Evolutionary conservation across 2,329 filamentous ascomycete species (phyloP), one percentile per base, ranked within the genome.

Genomic region (Aureobasidium sp.): DNA sequence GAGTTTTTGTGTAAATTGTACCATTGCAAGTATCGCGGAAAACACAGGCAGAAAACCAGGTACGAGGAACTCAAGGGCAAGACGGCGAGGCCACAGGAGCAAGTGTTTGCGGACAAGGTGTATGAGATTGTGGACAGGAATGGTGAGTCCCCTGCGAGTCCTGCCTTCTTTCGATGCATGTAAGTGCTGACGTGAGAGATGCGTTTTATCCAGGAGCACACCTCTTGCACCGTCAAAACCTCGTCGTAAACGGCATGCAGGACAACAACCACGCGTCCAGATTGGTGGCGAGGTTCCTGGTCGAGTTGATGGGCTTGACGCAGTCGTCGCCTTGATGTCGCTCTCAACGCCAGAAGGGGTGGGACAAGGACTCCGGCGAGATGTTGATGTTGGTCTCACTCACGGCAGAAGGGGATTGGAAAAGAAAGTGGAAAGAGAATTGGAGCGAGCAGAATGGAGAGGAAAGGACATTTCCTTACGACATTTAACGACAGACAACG

Each of bases 21-120:
- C 66, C 68, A 75, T 38, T 76, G 72, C 72, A 79, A 79, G 65
- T 79, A 78, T 65, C 74, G 77, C 51, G 73, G 74, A 62, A 74
- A 65, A 55, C 70, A 67, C 25, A n/a, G 50, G 2, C 53, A 49
- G 33, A 58, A 47, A 17, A 54, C 60, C 17, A 53, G 51, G 23
- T 51, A 61, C 15, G 49, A 60, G 2, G 60, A 64, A 15, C 61
- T 53, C 33, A 58, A 51, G 11, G 23, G 25, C 15, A 45, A 46
- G 15, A 38, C 49, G 4, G 21, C 37, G 4, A 46, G 42, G 15
- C 27, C 45, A 19, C 51, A 57, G 4, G 62, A 64, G 25, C 40
- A 40, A 35, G 33, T 33, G 11, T 64, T 64, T 47, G 47, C 61
- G 17, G 42, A 55, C 17, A 51, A 33, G 31, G 33, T 64, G 70